Conservation (phyloP, 106 monocot species). For the Narthecium ossifragum region DNA sequence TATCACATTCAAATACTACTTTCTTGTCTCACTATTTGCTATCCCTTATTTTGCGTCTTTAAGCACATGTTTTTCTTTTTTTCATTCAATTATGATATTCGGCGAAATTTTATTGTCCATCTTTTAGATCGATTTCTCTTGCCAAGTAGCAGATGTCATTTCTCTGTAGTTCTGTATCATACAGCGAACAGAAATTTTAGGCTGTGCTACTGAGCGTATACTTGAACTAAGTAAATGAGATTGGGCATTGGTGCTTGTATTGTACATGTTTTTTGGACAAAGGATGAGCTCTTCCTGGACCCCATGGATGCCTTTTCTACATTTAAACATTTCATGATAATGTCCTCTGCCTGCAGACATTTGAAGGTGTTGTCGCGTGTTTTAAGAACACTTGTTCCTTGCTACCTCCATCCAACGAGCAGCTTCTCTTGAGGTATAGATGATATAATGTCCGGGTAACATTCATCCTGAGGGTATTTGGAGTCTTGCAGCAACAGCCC, state of each 20-base stretch:
- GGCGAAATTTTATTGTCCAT: not conserved
- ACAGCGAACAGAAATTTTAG: too few species aligned
- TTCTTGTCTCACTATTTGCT: too few species aligned
- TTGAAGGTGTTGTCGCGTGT: constrained; percentile 55
- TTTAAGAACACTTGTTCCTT: constrained; percentile 36
- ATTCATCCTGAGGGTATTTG: not conserved
- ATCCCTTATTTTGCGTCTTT: not conserved
- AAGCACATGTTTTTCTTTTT: not conserved
- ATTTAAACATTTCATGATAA: too few species aligned
- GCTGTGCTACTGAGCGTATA: too few species aligned
- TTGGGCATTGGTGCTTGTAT: too few species aligned
- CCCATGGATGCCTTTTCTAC: too few species aligned
- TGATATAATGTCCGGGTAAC: not conserved
- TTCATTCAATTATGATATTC: not conserved
- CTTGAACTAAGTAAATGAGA: too few species aligned
- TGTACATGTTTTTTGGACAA: too few species aligned
- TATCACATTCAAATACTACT: too few species aligned
- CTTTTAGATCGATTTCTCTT: constrained; percentile 2
- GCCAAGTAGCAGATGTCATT: too few species aligned
- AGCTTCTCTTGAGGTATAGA: constrained; percentile 69
- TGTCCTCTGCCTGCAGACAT: constrained; percentile 38
- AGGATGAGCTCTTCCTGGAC: too few species aligned
- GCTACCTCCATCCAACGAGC: constrained; percentile 44
- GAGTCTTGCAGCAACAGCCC: not conserved
- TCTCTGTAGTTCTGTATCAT: too few species aligned